Conservation (phyloP, 805 yeast genomes). For the Jamesozyma gamospora region DNA sequence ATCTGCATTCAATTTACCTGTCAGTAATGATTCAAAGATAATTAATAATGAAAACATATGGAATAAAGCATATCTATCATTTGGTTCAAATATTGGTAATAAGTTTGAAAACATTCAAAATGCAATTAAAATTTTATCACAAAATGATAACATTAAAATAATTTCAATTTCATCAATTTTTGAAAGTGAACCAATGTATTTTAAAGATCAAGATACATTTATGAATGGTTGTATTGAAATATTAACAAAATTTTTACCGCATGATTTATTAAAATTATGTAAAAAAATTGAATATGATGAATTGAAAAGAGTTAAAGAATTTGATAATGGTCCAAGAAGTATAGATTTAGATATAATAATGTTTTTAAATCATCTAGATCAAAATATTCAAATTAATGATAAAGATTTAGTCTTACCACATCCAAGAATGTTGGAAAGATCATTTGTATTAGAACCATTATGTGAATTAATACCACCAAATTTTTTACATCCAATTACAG, state of each 20-base stretch:
- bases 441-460: conserved; percentile 83
- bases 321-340: conserved; percentile 86
- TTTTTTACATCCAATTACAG: conserved; percentile 71
- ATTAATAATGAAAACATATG: conserved; percentile 2
- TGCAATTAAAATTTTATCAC: conserved; percentile 39
- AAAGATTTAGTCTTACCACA: conserved; percentile 72
- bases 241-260: conserved; percentile 53
- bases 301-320: conserved; percentile 59
- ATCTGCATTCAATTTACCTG: conserved; percentile 31
- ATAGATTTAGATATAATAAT: conserved; percentile 83
- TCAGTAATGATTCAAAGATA: conserved; percentile 5
- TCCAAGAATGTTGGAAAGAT: conserved; percentile 74
- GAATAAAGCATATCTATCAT: conserved; percentile 58
- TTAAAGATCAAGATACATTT: conserved; percentile 67
- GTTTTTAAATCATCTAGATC: conserved; percentile 33
- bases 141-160: conserved; percentile 36
- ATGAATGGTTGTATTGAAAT: conserved; percentile 73
- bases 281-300: conserved; percentile 72
- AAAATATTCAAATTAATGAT: conserved; percentile 39
- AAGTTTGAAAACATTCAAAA: conserved; percentile 48
- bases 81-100: conserved; percentile 83
- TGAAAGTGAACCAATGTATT: conserved; percentile 89
- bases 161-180: conserved; percentile 65
- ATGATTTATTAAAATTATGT: conserved; percentile 46
- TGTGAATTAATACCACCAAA: conserved; percentile 68